Evolutionary conservation across 1,284 basidiomycete species (phyloP).

Genomic region (Trametes pubescens): DNA sequence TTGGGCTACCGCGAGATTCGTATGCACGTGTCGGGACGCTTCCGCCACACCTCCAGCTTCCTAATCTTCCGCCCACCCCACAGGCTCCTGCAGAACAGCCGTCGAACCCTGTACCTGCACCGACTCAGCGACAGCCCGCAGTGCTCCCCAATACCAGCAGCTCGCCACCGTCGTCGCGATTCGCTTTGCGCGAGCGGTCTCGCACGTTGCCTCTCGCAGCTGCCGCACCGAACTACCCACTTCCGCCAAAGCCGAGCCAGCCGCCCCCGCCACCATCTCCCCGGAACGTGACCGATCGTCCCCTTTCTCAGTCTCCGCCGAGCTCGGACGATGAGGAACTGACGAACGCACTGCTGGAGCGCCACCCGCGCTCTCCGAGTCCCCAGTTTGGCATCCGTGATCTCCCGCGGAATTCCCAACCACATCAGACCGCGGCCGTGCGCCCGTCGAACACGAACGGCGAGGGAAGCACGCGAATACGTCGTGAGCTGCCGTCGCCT

Average conservation of each 20-base stretch:
- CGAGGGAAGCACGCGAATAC: constrained; percentile 1
- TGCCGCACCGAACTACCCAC: constrained; percentile 29
- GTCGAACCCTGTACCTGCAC: background rate
- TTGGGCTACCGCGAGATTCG: constrained; percentile 15
- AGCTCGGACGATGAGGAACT: constrained; percentile 42
- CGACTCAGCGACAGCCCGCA: constrained; percentile 6
- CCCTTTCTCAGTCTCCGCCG: constrained; percentile 26
- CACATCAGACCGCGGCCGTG: background rate
- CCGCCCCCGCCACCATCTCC: constrained; percentile 10
- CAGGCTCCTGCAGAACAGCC: constrained; percentile 13
- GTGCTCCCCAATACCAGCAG: background rate
- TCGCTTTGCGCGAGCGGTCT: constrained; percentile 29
- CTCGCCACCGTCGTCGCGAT: constrained; percentile 19
- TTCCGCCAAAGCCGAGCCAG: constrained; percentile 19
- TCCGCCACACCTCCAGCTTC: constrained; percentile 26
- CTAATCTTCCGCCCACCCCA: constrained; percentile 22
- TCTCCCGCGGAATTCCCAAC: constrained; percentile 21
- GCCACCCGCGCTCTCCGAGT: constrained; percentile 37
- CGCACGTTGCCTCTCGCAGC: constrained; percentile 33
- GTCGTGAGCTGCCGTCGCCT: constrained; percentile 28
- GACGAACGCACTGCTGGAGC: constrained; percentile 36
- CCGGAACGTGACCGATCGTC: constrained; percentile 6
- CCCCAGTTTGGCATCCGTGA: constrained; percentile 42
- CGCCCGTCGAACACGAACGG: background rate
- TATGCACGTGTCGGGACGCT: constrained; percentile 21